Percentiles rank a stretch among this genome's conserved stretches.
These are phyloP conservation scores for Ascosphaera aggregata DNA, from an alignment of 2,329 filamentous ascomycete genomes.

Conservation along the genomic window DNA sequence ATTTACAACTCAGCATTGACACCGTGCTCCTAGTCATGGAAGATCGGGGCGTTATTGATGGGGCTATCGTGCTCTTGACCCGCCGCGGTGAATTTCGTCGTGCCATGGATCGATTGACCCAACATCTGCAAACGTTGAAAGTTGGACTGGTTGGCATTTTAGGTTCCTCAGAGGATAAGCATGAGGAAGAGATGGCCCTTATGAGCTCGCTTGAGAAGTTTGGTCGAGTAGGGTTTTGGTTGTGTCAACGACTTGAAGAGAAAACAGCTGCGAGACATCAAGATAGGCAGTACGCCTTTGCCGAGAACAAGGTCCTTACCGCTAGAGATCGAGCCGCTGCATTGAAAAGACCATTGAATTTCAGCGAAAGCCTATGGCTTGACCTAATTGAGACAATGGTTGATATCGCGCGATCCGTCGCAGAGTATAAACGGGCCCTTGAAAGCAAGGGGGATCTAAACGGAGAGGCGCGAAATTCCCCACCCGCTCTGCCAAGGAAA, in stretches of 20 bases:
- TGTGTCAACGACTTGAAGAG: constrained; percentile 55
- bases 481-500: constrained; percentile 4
- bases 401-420: constrained; percentile 37
- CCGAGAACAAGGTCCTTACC: constrained; percentile 10
- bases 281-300: constrained; percentile 7
- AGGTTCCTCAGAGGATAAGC: constrained; percentile 31
- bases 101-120: constrained; percentile 68
- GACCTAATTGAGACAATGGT: constrained; percentile 40
- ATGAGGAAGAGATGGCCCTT: constrained; percentile 47
- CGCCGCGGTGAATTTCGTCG: constrained; percentile 61
- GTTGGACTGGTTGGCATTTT: constrained; percentile 41
- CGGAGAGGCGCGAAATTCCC: background rate
- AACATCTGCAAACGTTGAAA: constrained; percentile 58
- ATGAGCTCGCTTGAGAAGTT: constrained; percentile 69
- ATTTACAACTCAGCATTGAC: constrained; percentile 44
- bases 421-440: constrained; percentile 25
- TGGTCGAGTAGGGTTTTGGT: constrained; percentile 78
- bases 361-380: constrained; percentile 42
- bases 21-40: constrained; percentile 72
- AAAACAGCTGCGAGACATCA: constrained; percentile 32
- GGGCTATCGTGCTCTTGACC: constrained; percentile 74
- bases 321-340: constrained; percentile 14
- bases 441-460: constrained; percentile 3
- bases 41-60: constrained; percentile 71
- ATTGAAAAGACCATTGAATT: constrained; percentile 31